Evolutionary conservation across 768 basidiomycete species (phyloP).

Genomic region (Leccinum subgranulosum): DNA sequence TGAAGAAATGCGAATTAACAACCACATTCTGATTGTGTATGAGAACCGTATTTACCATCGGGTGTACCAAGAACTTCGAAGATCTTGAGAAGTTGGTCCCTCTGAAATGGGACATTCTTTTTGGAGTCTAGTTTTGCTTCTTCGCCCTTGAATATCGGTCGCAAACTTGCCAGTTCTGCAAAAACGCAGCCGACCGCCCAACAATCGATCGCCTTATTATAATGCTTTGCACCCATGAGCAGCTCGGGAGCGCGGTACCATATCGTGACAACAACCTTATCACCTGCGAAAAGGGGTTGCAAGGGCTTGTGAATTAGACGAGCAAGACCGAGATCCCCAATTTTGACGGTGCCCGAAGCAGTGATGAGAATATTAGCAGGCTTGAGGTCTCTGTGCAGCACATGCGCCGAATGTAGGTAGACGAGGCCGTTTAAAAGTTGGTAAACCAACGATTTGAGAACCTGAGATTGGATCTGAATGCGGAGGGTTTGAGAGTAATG

Average conservation of each 20-base stretch:
- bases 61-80: slow-evolving; percentile 92
- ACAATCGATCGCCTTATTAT: slow-evolving; percentile 93
- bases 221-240: slow-evolving; percentile 94
- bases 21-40: neutral
- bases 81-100: slow-evolving; percentile 94
- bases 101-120: slow-evolving; percentile 96
- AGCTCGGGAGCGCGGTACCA: slow-evolving; percentile 99
- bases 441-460: slow-evolving; percentile 91
- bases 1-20: slow-evolving; percentile 1
- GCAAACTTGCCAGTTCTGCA: slow-evolving; percentile 87
- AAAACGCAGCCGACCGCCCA: slow-evolving; percentile 99
- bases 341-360: slow-evolving; percentile 85
- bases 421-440: slow-evolving; percentile 93
- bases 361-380: slow-evolving; percentile 98
- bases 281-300: slow-evolving; percentile 87
- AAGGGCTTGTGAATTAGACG: slow-evolving; percentile 88
- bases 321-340: slow-evolving; percentile 96
- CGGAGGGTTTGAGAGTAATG: slow-evolving; percentile 93
- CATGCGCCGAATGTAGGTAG: slow-evolving; percentile 93
- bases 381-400: slow-evolving; percentile 96
- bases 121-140: slow-evolving; percentile 97
- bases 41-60: slow-evolving; percentile 46
- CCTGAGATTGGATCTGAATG: slow-evolving; percentile 63
- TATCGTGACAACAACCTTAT: slow-evolving; percentile 99
- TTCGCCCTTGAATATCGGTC: slow-evolving; percentile 99